Conservation (phyloP, 768 basidiomycete species). For the Suillus subalutaceus region DNA sequence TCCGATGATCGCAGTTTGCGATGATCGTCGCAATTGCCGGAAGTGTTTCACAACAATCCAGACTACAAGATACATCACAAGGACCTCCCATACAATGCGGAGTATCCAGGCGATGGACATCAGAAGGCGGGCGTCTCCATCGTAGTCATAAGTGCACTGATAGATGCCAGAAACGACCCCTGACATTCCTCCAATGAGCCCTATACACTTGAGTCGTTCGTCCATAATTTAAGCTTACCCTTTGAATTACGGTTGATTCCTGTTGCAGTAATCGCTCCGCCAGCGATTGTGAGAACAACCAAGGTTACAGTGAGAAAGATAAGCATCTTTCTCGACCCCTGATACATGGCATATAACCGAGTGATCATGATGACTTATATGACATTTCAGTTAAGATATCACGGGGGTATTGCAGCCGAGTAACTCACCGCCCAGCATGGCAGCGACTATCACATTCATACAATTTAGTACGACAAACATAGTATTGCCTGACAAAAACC, state of each 20-base stretch:
- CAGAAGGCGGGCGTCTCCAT: background rate
- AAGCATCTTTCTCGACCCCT: background rate
- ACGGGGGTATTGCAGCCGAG: background rate
- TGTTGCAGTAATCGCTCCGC: background rate
- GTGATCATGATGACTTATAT: constrained; percentile 2
- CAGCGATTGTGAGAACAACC: background rate
- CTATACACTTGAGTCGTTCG: background rate
- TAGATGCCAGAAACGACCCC: background rate
- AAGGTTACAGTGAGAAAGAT: background rate
- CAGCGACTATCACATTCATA: background rate
- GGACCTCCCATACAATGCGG: background rate
- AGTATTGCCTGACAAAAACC: background rate
- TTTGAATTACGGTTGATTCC: background rate
- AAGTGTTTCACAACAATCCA: constrained; percentile 1
- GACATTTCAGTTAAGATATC: background rate
- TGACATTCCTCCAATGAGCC: background rate
- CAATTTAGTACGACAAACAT: background rate
- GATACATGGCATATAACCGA: constrained; percentile 5
- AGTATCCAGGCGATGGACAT: background rate
- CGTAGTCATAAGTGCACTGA: background rate
- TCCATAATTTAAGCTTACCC: background rate
- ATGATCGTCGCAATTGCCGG: background rate
- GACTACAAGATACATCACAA: background rate
- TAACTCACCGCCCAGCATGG: constrained; percentile 2
- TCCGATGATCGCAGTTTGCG: background rate